phyloP scores from a whole-genome alignment of 768 basidiomycete species.

The Lactarius tabidus region DNA sequence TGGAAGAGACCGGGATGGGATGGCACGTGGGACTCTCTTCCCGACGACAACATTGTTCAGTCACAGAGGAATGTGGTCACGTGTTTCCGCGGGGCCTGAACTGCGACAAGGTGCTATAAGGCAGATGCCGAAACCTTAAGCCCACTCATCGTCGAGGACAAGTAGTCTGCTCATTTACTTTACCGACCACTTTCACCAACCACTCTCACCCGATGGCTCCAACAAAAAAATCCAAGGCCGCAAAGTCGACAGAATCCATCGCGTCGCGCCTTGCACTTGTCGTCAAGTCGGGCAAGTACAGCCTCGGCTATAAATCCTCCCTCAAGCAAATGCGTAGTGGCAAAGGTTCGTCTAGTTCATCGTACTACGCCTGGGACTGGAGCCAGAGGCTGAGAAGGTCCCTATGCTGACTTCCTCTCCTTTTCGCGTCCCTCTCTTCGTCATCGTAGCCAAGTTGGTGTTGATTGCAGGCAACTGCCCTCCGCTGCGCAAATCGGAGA shows the following conservation, averaged over 20 bases:
- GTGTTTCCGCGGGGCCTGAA: not conserved
- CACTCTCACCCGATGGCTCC: conserved; percentile 68
- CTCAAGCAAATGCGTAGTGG: conserved; percentile 98
- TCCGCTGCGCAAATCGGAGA: conserved; percentile 96
- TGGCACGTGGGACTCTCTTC: conserved; percentile 30
- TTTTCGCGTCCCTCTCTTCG: conserved; percentile 23
- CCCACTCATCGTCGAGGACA: no score
- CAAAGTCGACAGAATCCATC: conserved; percentile 93
- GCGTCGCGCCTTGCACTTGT: conserved; percentile 89
- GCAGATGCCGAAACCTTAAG: conserved; percentile 22
- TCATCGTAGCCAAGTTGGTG: conserved; percentile 83
- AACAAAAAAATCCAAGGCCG: conserved; percentile 90
- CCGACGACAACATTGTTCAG: not conserved
- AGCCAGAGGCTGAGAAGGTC: conserved; percentile 99
- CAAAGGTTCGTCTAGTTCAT: conserved; percentile 70
- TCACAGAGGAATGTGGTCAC: no score
- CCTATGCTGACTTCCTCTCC: conserved; percentile 60
- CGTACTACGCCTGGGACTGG: conserved; percentile 78
- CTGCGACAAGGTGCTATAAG: not conserved
- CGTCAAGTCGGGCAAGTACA: conserved; percentile 98
- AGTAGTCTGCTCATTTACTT: no score
- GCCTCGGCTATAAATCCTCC: conserved; percentile 95
- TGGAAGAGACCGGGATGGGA: conserved; percentile 35
- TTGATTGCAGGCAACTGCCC: conserved; percentile 99
- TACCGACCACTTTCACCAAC: conserved; percentile 5